These are phyloP conservation scores for Naganishia randhawae DNA, from an alignment of 768 basidiomycete genomes.

Conservation along the genomic window DNA sequence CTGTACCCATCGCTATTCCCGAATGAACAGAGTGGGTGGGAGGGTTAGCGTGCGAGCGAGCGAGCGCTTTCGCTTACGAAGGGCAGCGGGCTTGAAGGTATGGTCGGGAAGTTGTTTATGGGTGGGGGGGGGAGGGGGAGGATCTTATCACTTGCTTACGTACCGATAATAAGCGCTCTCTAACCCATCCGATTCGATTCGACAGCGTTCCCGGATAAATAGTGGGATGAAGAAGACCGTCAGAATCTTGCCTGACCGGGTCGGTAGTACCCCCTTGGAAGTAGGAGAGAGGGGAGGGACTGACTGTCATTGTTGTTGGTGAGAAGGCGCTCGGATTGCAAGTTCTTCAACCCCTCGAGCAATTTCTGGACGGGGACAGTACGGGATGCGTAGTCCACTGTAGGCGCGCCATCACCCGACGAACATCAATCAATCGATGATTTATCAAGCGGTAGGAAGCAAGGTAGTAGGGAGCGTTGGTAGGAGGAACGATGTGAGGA, in stretches of 20 bases:
- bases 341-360: neutral
- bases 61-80: neutral
- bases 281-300: neutral
- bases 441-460: no score
- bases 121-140: no score
- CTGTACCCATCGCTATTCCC: constrained; percentile 31
- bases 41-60: neutral
- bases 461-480: no score
- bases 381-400: neutral
- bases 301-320: constrained; percentile 20
- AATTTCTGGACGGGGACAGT: neutral
- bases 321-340: constrained; percentile 11
- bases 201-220: neutral
- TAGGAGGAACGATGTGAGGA: no score
- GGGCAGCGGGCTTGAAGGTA: no score
- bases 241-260: neutral
- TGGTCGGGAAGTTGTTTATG: no score
- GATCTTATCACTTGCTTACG: neutral
- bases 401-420: no score
- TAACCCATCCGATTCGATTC: neutral
- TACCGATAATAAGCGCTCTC: constrained; percentile 6
- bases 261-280: no score
- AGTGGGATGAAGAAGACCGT: neutral
- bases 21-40: no score
- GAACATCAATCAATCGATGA: no score